Percentiles rank a stretch among this genome's conserved stretches.
These are phyloP conservation scores for Phragmites australis DNA, from an alignment of 176 grass and related monocot genomes.

Conservation along the genomic window DNA sequence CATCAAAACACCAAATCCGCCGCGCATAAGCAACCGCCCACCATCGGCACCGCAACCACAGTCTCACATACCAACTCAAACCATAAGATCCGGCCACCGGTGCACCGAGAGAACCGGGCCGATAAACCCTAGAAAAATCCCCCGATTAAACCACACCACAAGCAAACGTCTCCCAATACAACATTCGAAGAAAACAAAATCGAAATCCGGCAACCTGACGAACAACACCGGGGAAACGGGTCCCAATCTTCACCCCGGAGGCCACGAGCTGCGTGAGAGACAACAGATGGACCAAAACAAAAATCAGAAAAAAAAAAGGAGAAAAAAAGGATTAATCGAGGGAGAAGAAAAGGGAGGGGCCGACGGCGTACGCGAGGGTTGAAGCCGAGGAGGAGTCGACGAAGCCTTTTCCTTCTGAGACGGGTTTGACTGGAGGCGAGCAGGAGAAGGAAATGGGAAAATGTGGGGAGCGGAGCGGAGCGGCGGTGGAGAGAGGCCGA, in stretches of 20 bases:
- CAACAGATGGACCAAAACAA: not conserved
- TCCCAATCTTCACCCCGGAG: not conserved
- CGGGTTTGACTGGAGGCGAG: conserved; percentile 27
- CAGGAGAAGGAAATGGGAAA: not conserved
- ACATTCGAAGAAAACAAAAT: not conserved
- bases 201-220: not conserved
- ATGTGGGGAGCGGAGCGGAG: not conserved
- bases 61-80: not conserved
- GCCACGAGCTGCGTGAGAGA: not conserved
- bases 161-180: not conserved
- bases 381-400: not conserved
- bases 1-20: not conserved
- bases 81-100: not conserved
- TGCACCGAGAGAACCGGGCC: not conserved
- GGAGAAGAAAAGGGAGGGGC: not conserved
- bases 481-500: not conserved
- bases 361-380: conserved; percentile 11
- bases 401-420: not conserved
- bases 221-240: not conserved
- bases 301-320: not conserved
- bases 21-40: not conserved
- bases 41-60: not conserved
- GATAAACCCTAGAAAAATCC: conserved; percentile 30
- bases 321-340: not conserved
- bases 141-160: not conserved